phyloP scores from a whole-genome alignment of 2,329 filamentous ascomycete species.

The Myrmaecium sp. region DNA sequence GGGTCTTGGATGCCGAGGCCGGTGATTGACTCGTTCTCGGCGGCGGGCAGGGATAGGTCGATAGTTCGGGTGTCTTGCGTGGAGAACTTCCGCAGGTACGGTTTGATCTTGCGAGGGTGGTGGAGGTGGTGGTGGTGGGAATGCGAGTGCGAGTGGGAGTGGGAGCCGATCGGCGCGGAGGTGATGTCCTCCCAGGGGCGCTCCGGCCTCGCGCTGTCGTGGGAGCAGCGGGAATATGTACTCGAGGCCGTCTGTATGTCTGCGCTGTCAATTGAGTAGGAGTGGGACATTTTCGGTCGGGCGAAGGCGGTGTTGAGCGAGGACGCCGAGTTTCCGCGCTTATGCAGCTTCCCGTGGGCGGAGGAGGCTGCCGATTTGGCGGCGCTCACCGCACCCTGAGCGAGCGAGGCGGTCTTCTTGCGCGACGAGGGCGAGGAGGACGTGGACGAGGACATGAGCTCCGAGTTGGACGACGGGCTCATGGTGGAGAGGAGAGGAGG shows the following conservation, averaged over 20 bases:
- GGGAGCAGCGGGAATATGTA: too few relatives aligned
- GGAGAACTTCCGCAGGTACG: constrained; percentile 37
- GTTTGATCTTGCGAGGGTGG: constrained; percentile 32
- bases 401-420: too few relatives aligned
- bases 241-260: too few relatives aligned
- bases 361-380: too few relatives aligned
- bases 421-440: too few relatives aligned
- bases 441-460: too few relatives aligned
- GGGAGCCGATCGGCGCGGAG: constrained; percentile 3
- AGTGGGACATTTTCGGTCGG: too few relatives aligned
- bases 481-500: too few relatives aligned
- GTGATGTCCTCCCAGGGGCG: too few relatives aligned
- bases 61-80: constrained; percentile 32
- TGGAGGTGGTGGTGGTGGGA: constrained; percentile 8
- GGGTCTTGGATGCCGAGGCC: constrained; percentile 39
- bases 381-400: too few relatives aligned
- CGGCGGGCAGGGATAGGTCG: constrained; percentile 37
- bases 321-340: constrained; percentile 22
- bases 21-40: constrained; percentile 34
- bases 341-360: constrained; percentile 22
- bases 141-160: constrained; percentile 4
- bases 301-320: constrained; percentile 18
- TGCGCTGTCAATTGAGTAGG: constrained; percentile 6
- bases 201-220: too few relatives aligned
- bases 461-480: too few relatives aligned